Conservation (phyloP, 345 rosid genomes). For the Zanthoxylum bungeanum region DNA sequence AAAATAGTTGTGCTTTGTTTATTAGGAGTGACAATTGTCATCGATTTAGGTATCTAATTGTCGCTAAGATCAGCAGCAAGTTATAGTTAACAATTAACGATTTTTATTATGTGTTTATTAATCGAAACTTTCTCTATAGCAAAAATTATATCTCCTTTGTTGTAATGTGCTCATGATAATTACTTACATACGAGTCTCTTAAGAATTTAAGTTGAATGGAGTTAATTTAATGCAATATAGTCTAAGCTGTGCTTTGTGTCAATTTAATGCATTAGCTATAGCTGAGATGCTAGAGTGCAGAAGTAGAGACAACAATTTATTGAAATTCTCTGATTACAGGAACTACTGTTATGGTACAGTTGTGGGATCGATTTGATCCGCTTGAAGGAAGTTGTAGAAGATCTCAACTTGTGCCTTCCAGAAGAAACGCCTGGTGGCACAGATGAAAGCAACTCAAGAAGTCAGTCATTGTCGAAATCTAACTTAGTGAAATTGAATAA, state of each 20-base stretch:
- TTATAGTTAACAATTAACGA: not conserved
- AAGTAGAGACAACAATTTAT: not conserved
- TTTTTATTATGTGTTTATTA: not conserved
- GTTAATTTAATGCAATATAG: not conserved
- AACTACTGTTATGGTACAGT: slow-evolving; percentile 48
- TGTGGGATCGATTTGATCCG: slow-evolving; percentile 57
- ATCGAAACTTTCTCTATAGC: not conserved
- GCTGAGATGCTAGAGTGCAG: not conserved
- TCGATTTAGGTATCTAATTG: too few relatives aligned
- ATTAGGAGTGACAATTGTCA: not conserved
- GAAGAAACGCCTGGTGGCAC: slow-evolving; percentile 25
- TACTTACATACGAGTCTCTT: not conserved
- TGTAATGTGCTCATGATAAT: not conserved
- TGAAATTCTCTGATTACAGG: slow-evolving; percentile 45
- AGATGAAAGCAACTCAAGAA: slow-evolving; percentile 19
- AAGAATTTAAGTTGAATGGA: not conserved
- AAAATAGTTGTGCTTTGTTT: too few relatives aligned
- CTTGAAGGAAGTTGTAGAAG: slow-evolving; percentile 48
- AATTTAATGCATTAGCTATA: not conserved
- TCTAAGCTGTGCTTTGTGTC: not conserved
- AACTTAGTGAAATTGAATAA: slow-evolving; percentile 39
- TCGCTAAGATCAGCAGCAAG: not conserved
- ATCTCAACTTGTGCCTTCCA: slow-evolving; percentile 38
- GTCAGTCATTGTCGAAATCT: slow-evolving; percentile 27
- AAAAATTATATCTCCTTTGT: not conserved